Conservation (phyloP, 495 filamentous ascomycete genomes). For the Alectoria sarmentosa region DNA sequence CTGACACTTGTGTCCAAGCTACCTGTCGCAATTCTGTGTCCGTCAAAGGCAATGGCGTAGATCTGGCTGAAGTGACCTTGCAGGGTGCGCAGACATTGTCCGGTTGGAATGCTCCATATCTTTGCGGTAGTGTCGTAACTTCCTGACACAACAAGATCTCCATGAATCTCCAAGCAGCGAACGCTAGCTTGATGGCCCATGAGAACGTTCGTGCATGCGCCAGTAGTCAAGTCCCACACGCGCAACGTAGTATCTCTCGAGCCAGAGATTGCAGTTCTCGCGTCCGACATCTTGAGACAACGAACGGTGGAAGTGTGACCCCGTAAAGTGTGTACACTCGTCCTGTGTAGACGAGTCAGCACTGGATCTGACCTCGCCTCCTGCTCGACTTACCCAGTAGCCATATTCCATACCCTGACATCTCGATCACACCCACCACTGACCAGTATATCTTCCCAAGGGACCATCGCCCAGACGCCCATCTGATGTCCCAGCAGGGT, state of each 20-base stretch:
- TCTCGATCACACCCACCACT: constrained; percentile 96
- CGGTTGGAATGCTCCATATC: constrained; percentile 95
- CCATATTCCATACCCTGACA: constrained; percentile 96
- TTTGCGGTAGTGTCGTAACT: constrained; percentile 96
- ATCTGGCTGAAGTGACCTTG: constrained; percentile 98
- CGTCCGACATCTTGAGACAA: constrained; percentile 95
- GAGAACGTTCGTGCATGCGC: constrained; percentile 82
- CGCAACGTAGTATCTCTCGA: constrained; percentile 91
- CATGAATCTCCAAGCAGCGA: constrained; percentile 89
- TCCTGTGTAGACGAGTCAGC: constrained; percentile 35
- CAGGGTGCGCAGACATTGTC: constrained; percentile 79
- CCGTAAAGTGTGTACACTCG: constrained; percentile 72
- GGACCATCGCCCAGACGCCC: constrained; percentile 99
- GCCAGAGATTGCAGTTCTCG: constrained; percentile 88
- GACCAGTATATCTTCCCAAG: constrained; percentile 91
- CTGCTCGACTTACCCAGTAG: constrained; percentile 58
- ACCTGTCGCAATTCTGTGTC: constrained; percentile 85
- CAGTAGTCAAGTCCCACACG: constrained; percentile 88
- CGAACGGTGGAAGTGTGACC: constrained; percentile 96
- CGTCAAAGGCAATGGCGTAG: constrained; percentile 97
- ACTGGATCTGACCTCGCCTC: neutral
- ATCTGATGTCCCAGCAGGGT: constrained; percentile 94
- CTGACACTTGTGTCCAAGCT: constrained; percentile 95
- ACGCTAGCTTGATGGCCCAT: constrained; percentile 96
- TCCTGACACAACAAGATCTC: constrained; percentile 89